These are phyloP conservation scores for Trypanosoma scelopori DNA, from an alignment of 208 protist genomes.

Conservation along the genomic window DNA sequence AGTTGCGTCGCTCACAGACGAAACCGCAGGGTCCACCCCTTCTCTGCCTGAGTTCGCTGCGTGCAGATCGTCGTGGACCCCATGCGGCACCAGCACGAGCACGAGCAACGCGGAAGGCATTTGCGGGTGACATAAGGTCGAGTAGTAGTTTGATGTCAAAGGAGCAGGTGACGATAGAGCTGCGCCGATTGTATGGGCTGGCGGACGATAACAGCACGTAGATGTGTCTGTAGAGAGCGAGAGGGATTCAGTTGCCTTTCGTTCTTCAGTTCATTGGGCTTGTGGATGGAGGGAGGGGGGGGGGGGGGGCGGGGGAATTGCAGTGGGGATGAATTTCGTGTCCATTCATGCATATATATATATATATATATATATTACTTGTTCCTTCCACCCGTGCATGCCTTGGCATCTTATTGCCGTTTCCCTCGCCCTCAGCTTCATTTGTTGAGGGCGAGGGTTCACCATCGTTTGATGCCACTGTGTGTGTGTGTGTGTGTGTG, in stretches of 20 bases:
- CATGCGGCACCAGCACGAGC: not conserved
- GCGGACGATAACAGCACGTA: conserved; percentile 5
- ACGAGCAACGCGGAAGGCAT: not conserved
- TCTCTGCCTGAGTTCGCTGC: too few species aligned
- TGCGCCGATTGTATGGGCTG: conserved; percentile 13
- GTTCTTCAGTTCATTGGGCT: conserved; percentile 1
- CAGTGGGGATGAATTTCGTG: too few species aligned
- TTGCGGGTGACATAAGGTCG: not conserved
- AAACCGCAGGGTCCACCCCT: not conserved
- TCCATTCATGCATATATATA: conserved; percentile 12
- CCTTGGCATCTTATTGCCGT: too few species aligned
- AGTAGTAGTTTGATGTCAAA: not conserved
- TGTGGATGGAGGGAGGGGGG: not conserved
- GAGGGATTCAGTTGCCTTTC: not conserved
- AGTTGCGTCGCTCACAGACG: not conserved
- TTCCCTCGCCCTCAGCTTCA: too few species aligned
- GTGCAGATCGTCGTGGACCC: too few species aligned
- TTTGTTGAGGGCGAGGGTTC: too few species aligned
- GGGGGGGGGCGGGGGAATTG: not conserved
- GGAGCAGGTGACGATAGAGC: conserved; percentile 9
- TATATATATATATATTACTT: conserved; percentile 11
- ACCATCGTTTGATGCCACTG: too few species aligned
- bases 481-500: not conserved
- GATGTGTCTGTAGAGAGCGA: too few species aligned
- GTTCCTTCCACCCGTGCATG: too few species aligned